Evolutionary conservation across 1,284 basidiomycete species (phyloP).

Genomic region (Marasmius sp.): DNA sequence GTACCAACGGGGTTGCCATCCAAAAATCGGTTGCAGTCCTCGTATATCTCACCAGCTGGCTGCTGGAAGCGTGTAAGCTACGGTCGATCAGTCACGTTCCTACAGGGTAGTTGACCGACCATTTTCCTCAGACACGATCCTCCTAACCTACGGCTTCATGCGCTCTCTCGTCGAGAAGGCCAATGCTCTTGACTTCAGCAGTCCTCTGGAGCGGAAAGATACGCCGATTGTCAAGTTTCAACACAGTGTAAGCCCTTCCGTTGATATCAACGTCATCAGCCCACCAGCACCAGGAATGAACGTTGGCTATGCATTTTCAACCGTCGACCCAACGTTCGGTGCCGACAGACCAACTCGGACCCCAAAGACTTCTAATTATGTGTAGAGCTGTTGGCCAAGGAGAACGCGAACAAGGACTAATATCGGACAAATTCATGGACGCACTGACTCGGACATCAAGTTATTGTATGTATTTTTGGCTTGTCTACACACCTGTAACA

Average conservation of each 20-base stretch:
- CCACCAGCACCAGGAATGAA: constrained; percentile 8
- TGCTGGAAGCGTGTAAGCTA: constrained; percentile 51
- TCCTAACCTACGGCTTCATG: background rate
- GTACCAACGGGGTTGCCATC: constrained; percentile 33
- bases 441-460: background rate
- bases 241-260: background rate
- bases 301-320: constrained; percentile 13
- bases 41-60: constrained; percentile 42
- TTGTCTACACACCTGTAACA: too few relatives aligned
- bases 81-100: background rate
- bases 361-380: background rate
- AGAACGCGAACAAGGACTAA: background rate
- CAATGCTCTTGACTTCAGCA: background rate
- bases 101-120: background rate
- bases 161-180: background rate
- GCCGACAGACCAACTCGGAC: background rate
- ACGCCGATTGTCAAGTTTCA: background rate
- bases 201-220: background rate
- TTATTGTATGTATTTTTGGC: background rate
- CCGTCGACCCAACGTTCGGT: constrained; percentile 4
- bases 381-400: background rate
- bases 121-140: background rate
- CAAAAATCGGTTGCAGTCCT: constrained; percentile 37
- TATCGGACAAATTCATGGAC: background rate
- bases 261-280: constrained; percentile 5